Base-by-base conservation (phyloP, 192 early-diverging fungal species). In the Rhizoclosmatium globosum region DNA sequence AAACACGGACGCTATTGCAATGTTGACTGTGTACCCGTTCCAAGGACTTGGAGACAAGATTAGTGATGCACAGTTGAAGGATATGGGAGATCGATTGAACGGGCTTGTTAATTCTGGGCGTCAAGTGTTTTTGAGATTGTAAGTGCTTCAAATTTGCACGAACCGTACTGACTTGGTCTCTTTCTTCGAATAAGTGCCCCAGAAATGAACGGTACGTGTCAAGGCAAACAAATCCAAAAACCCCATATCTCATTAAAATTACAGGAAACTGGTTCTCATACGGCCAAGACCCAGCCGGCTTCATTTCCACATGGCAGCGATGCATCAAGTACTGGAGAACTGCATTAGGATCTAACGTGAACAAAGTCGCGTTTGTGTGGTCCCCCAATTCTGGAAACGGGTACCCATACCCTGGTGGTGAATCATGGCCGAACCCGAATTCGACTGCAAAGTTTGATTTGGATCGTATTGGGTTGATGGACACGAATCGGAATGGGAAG, bases 361-460 rank as follows among this genome's bases (percentile, higher is more conserved):
- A 23, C 4, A 71, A 71, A n/a, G 70, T 57, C 23, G 70, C 70
- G 2, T 71, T 71, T 19, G 56, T 71, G 15, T 71, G 70, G 70
- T 65, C 77, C 4, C 77, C 77, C 1, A 78, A 78, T 62, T 61
- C 56, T 15, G 77, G 77, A 17, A 78, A 78, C 43, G 77, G 77
- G 3, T 77, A 77, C 50, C 75, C 75, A 7, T 77, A 47, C 21
- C 38, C 73, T 2, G 48, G 53, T 56, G 70, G 47, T 9, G 31
- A 21, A 56, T 57, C 17, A 19, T 57, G 15, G 17, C 39, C 64
- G 9, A 53, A 76, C 48, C 62, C 43, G 0, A 76, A 76, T n/a
- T 41, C 43, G 7, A 76, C 74, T 19, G 64, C 42, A 38, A 21
- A 60, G 13, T 60, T 61, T 3, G 64, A 21, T 4, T 7, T 76